Evolutionary conservation across 2,329 filamentous ascomycete genomes (phyloP).

Genomic region (Aspergillus sp.): DNA sequence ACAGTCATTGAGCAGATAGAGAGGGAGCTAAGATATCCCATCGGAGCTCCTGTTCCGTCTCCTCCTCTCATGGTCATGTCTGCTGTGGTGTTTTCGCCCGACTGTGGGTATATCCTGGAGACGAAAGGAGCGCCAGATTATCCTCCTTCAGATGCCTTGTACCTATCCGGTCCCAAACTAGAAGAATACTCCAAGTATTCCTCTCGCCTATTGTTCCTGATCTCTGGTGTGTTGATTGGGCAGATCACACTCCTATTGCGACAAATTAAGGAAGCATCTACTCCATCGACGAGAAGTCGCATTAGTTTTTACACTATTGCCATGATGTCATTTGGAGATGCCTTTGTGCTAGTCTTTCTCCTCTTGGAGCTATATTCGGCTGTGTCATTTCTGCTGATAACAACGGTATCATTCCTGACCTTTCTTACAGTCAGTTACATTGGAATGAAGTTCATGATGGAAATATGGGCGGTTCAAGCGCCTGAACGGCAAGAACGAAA

Average conservation of each 20-base stretch:
- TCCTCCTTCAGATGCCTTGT: constrained; percentile 44
- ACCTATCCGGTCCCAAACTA: constrained; percentile 51
- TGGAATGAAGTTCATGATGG: constrained; percentile 59
- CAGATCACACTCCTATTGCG: constrained; percentile 53
- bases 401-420: constrained; percentile 52
- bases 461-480: constrained; percentile 59
- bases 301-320: constrained; percentile 60
- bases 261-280: constrained; percentile 59
- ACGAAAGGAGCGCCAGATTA: constrained; percentile 53
- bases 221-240: constrained; percentile 43
- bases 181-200: constrained; percentile 50
- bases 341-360: constrained; percentile 51
- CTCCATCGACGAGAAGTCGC: constrained; percentile 57
- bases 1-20: constrained; percentile 48
- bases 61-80: constrained; percentile 52
- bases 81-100: constrained; percentile 57
- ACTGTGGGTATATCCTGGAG: constrained; percentile 60
- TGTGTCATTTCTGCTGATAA: constrained; percentile 49
- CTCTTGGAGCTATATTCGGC: constrained; percentile 51
- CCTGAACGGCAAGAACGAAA: constrained; percentile 34
- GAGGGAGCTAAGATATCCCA: constrained; percentile 53
- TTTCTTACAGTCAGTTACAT: constrained; percentile 57
- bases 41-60: constrained; percentile 48
- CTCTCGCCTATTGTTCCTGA: constrained; percentile 48
- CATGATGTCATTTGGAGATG: constrained; percentile 56